These are phyloP conservation scores for Agrostemma githago DNA, from an alignment of 148 eudicot species.

Conservation along the genomic window DNA sequence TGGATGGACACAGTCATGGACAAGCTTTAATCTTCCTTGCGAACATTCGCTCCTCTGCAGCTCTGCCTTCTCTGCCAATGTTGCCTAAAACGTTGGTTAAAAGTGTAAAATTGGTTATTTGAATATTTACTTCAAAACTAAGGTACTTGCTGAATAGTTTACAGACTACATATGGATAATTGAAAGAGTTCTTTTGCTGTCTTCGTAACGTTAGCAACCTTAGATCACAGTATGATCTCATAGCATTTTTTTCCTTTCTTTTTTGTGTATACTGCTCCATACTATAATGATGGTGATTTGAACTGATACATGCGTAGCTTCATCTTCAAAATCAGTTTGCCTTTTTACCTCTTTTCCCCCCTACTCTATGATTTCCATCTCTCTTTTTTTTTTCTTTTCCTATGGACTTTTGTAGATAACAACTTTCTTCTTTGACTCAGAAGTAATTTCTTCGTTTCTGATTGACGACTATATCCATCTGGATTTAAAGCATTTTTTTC, in stretches of 20 bases:
- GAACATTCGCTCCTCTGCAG: not conserved
- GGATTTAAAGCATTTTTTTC: slow-evolving; percentile 24
- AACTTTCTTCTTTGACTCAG: not conserved
- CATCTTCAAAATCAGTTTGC: not conserved
- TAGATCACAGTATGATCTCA: too few species aligned
- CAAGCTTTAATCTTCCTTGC: not conserved
- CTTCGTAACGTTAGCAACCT: too few species aligned
- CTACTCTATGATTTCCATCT: not conserved
- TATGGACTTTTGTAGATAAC: not conserved
- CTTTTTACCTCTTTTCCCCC: not conserved
- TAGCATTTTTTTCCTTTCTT: not conserved
- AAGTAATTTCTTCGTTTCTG: not conserved
- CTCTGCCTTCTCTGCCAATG: not conserved
- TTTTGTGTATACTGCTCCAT: not conserved
- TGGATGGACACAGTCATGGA: not conserved
- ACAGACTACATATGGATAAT: too few species aligned
- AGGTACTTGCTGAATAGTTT: too few species aligned
- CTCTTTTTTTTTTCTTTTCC: slow-evolving; percentile 4
- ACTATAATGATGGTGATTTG: not conserved
- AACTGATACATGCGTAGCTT: not conserved
- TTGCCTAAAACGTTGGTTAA: too few species aligned
- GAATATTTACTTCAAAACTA: not conserved
- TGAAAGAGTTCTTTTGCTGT: too few species aligned
- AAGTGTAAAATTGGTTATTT: not conserved
- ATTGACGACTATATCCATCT: slow-evolving; percentile 2